phyloP scores from a whole-genome alignment of 441 rosid species.

The Adansonia rubrostipa region DNA sequence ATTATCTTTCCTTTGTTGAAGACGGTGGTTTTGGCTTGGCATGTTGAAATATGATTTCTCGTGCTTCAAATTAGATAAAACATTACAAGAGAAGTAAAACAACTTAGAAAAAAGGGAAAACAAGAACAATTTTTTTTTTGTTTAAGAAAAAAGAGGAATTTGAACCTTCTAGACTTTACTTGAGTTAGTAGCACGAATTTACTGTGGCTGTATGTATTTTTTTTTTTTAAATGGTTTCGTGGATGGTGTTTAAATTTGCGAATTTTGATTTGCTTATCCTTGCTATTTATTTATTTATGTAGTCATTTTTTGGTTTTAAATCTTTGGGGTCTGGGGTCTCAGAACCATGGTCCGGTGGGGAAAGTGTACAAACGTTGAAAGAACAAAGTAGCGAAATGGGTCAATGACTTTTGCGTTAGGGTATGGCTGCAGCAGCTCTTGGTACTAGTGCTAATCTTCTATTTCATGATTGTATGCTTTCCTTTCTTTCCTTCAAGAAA shows the following conservation, averaged over 20 bases:
- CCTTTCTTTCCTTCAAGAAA: too few relatives aligned
- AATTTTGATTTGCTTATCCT: conserved; percentile 27
- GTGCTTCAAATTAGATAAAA: conserved; percentile 29
- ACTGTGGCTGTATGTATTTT: conserved; percentile 20
- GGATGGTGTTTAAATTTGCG: conserved; percentile 24
- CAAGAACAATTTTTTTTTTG: not conserved
- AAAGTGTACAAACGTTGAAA: too few relatives aligned
- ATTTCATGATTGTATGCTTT: too few relatives aligned
- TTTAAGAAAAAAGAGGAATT: not conserved
- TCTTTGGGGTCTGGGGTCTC: conserved; percentile 24
- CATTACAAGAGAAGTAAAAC: conserved; percentile 19
- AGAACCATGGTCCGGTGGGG: too few relatives aligned
- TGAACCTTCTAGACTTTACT: conserved; percentile 19
- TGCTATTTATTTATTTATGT: too few relatives aligned
- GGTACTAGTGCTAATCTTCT: too few relatives aligned
- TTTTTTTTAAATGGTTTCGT: not conserved
- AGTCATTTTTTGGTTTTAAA: conserved; percentile 6
- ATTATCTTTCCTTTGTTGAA: conserved; percentile 28
- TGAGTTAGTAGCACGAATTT: conserved; percentile 32
- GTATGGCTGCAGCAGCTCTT: too few relatives aligned
- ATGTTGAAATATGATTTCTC: conserved; percentile 24
- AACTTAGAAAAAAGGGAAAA: conserved; percentile 3
- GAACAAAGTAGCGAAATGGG: too few relatives aligned
- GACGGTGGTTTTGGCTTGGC: conserved; percentile 26
- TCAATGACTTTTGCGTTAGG: too few relatives aligned